Percentiles rank a stretch among this genome's conserved stretches.
Conservation (phyloP, 2,329 filamentous ascomycete genomes). For the Aspergillus clavatus region DNA sequence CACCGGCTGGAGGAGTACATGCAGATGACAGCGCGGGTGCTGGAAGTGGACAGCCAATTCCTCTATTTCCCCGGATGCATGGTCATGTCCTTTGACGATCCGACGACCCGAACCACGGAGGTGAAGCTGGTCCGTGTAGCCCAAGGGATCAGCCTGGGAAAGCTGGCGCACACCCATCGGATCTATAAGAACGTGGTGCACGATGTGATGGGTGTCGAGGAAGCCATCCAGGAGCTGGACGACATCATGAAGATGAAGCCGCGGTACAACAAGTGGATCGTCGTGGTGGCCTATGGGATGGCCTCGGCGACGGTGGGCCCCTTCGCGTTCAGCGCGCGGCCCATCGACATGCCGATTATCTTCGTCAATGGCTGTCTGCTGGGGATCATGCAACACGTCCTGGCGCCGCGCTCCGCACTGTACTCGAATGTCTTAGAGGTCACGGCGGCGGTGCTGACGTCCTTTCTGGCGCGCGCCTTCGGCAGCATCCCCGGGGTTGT, state of each 20-base stretch:
- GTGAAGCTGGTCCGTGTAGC: slow-evolving; percentile 42
- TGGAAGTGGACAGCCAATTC: slow-evolving; percentile 85
- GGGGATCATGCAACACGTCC: slow-evolving; percentile 67
- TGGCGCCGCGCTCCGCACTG: slow-evolving; percentile 68
- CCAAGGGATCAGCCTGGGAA: slow-evolving; percentile 42
- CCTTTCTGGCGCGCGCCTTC: slow-evolving; percentile 64
- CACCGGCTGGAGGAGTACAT: slow-evolving; percentile 88
- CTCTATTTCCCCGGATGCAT: slow-evolving; percentile 88
- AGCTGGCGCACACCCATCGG: slow-evolving; percentile 42
- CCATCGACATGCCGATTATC: slow-evolving; percentile 71
- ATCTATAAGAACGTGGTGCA: slow-evolving; percentile 48
- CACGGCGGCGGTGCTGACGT: slow-evolving; percentile 59
- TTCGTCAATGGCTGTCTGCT: slow-evolving; percentile 72
- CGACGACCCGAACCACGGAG: slow-evolving; percentile 43
- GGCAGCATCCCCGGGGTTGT: slow-evolving; percentile 56
- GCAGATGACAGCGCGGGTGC: slow-evolving; percentile 79
- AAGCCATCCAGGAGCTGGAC: slow-evolving; percentile 42
- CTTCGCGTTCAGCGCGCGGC: slow-evolving; percentile 71
- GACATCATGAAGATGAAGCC: slow-evolving; percentile 54
- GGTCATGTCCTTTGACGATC: slow-evolving; percentile 78
- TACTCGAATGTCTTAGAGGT: slow-evolving; percentile 62
- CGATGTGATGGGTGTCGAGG: slow-evolving; percentile 43
- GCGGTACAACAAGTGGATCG: slow-evolving; percentile 50
- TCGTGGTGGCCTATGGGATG: slow-evolving; percentile 67
- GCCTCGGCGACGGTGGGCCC: slow-evolving; percentile 72